phyloP scores from a whole-genome alignment of 805 yeast genomes.

The Barnettozyma californica region DNA sequence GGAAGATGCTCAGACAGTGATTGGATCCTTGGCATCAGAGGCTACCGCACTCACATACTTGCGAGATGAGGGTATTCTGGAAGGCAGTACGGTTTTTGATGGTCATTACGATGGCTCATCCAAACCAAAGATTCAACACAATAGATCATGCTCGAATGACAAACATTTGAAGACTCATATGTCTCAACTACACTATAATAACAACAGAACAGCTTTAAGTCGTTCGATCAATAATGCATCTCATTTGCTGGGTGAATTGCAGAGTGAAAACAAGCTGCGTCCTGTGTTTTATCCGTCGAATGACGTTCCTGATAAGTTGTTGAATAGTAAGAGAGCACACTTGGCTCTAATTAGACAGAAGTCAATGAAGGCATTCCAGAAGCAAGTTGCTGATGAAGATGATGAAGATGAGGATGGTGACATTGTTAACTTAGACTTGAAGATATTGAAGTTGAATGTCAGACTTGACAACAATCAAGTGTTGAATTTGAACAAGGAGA shows the following conservation, averaged over 20 bases:
- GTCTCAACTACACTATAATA: slow-evolving; percentile 73
- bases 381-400: slow-evolving; percentile 16
- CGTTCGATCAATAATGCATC: slow-evolving; percentile 52
- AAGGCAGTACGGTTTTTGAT: slow-evolving; percentile 24
- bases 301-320: slow-evolving; percentile 24
- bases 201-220: slow-evolving; percentile 59
- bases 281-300: slow-evolving; percentile 60
- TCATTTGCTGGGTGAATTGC: slow-evolving; percentile 45
- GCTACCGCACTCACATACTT: slow-evolving; percentile 20
- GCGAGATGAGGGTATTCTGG: slow-evolving; percentile 23
- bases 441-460: slow-evolving; percentile 57
- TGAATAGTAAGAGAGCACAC: slow-evolving; percentile 47
- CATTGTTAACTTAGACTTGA: slow-evolving; percentile 37
- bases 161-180: slow-evolving; percentile 47
- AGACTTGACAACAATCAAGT: slow-evolving; percentile 45
- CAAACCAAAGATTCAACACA: slow-evolving; percentile 12
- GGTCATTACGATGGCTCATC: slow-evolving; percentile 13
- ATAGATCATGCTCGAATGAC: slow-evolving; percentile 26
- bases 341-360: slow-evolving; percentile 47
- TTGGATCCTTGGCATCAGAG: slow-evolving; percentile 9
- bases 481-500: slow-evolving; percentile 57
- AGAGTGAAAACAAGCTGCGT: slow-evolving; percentile 49
- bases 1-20: slow-evolving; percentile 17
- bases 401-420: slow-evolving; percentile 19
- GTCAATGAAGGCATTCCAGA: slow-evolving; percentile 19